Percentiles rank a stretch among this genome's conserved stretches.
phyloP scores from a whole-genome alignment of 2,329 filamentous ascomycete genomes.

The Fusarium sp. region DNA sequence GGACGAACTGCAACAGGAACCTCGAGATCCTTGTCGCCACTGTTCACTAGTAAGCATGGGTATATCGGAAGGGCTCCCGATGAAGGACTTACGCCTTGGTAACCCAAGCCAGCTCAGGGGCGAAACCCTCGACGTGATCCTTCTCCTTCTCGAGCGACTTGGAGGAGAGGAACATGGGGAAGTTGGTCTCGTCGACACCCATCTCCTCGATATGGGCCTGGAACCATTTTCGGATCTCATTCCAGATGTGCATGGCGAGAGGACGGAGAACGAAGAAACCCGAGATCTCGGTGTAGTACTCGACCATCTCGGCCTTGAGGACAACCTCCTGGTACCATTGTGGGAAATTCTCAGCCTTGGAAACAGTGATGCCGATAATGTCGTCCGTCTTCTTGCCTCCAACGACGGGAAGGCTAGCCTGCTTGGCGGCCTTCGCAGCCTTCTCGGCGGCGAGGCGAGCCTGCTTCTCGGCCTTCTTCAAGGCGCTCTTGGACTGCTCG shows the following conservation, averaged over 20 bases:
- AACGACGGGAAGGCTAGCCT: slow-evolving; percentile 62
- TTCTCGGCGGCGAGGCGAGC: slow-evolving; percentile 72
- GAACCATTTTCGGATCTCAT: slow-evolving; percentile 75
- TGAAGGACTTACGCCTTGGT: slow-evolving; percentile 75
- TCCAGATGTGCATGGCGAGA: slow-evolving; percentile 75
- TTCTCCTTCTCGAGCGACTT: slow-evolving; percentile 92
- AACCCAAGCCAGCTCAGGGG: slow-evolving; percentile 90
- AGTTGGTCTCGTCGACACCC: slow-evolving; percentile 95
- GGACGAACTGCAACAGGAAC: slow-evolving; percentile 77
- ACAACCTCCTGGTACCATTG: slow-evolving; percentile 99
- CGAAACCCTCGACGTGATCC: slow-evolving; percentile 98
- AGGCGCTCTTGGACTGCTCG: slow-evolving; percentile 69
- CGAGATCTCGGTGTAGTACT: slow-evolving; percentile 95
- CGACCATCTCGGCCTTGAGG: slow-evolving; percentile 95
- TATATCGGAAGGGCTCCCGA: neutral
- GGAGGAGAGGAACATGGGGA: slow-evolving; percentile 93
- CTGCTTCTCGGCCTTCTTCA: slow-evolving; percentile 76
- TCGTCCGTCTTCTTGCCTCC: slow-evolving; percentile 72
- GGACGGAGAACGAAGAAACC: slow-evolving; percentile 94
- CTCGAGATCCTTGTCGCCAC: slow-evolving; percentile 93
- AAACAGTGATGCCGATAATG: slow-evolving; percentile 88
- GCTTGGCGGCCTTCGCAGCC: slow-evolving; percentile 72
- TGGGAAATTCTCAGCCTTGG: slow-evolving; percentile 88
- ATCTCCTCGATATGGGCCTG: slow-evolving; percentile 84
- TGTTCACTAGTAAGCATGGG: slow-evolving; percentile 50